Conservation (phyloP, 106 monocot genomes). For the Dendrobium nobile region DNA sequence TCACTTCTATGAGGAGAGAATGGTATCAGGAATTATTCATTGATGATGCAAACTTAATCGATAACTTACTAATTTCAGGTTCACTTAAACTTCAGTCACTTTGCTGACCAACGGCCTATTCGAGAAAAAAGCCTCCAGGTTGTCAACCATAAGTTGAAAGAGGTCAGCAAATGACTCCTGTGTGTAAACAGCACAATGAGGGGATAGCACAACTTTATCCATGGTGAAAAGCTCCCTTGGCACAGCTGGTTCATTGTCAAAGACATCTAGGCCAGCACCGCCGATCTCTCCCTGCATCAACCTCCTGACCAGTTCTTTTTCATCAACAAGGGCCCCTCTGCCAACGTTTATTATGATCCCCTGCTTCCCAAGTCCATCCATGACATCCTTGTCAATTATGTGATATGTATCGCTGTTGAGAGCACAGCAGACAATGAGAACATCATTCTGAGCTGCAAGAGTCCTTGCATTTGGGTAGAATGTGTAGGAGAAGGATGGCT, state of each 20-base stretch:
- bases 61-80: neutral
- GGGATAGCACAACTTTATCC: conserved; percentile 66
- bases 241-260: conserved; percentile 50
- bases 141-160: conserved; percentile 19
- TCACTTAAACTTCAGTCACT: neutral
- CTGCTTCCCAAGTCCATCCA: conserved; percentile 47
- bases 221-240: conserved; percentile 37
- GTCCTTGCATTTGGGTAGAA: conserved; percentile 20
- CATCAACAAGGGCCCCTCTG: conserved; percentile 36
- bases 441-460: conserved; percentile 43
- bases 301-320: conserved; percentile 27
- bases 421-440: conserved; percentile 42
- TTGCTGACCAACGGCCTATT: conserved; percentile 31
- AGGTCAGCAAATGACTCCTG: conserved; percentile 19
- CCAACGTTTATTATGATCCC: conserved; percentile 50
- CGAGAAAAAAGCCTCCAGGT: conserved; percentile 70
- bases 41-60: too few relatives aligned
- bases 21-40: too few relatives aligned
- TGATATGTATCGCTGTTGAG: conserved; percentile 57
- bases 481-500: conserved; percentile 20
- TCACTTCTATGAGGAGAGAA: too few relatives aligned
- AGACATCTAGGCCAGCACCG: conserved; percentile 79
- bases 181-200: conserved; percentile 35
- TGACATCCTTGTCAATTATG: conserved; percentile 51
- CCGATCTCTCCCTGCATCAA: conserved; percentile 39